A percentile compares a stretch with the other conserved stretches of the same genome.
Conservation (phyloP, 2,329 filamentous ascomycete species). For the Fusarium algeriense region DNA sequence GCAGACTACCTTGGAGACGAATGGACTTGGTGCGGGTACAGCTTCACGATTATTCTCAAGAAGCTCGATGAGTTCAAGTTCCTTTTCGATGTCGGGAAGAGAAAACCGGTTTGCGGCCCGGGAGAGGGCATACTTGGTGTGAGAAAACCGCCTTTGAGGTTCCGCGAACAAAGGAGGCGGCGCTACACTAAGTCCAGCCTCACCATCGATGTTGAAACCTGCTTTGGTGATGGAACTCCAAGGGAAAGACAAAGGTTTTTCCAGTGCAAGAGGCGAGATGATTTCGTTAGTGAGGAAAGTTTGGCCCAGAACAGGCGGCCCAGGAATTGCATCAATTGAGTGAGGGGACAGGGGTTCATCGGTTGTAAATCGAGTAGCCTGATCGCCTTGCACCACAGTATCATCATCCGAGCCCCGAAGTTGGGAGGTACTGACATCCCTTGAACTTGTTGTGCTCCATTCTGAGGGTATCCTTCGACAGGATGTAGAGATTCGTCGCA, state of each 20-base stretch:
- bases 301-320: slow-evolving; percentile 14
- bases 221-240: not conserved
- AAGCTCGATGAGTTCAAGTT: not conserved
- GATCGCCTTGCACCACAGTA: not conserved
- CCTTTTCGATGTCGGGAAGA: slow-evolving; percentile 1
- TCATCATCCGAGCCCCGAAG: not conserved
- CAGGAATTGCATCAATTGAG: slow-evolving; percentile 15
- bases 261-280: slow-evolving; percentile 23
- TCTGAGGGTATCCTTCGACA: slow-evolving; percentile 35
- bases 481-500: slow-evolving; percentile 40
- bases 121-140: not conserved
- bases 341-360: slow-evolving; percentile 8
- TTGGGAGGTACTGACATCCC: not conserved
- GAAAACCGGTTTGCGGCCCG: slow-evolving; percentile 16
- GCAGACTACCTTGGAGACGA: slow-evolving; percentile 48
- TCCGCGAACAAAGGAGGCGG: slow-evolving; percentile 17
- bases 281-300: slow-evolving; percentile 19
- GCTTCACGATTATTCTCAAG: slow-evolving; percentile 20
- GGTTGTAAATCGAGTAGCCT: not conserved
- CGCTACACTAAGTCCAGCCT: slow-evolving; percentile 15
- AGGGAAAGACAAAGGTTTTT: slow-evolving; percentile 14
- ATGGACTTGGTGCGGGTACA: slow-evolving; percentile 34
- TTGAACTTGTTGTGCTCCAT: slow-evolving; percentile 32
- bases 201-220: slow-evolving; percentile 43
- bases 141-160: slow-evolving; percentile 7